phyloP scores from a whole-genome alignment of 2,329 filamentous ascomycete genomes.

The Neopestalotiopsis sp. region DNA sequence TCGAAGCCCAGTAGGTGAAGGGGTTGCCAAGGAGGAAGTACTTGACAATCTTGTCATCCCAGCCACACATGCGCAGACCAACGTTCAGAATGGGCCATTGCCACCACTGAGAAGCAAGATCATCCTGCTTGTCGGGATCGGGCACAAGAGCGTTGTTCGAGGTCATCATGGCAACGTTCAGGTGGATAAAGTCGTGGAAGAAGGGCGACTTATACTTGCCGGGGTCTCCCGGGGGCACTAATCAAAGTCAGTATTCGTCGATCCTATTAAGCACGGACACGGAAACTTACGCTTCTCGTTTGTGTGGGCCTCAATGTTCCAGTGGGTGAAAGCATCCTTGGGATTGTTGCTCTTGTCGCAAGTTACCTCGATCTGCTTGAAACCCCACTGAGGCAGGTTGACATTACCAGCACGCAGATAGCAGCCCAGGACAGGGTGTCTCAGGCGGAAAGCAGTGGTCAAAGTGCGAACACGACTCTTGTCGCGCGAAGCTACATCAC shows the following conservation, averaged over 20 bases:
- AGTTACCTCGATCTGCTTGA: slow-evolving; percentile 98
- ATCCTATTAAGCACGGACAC: slow-evolving; percentile 9
- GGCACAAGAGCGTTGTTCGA: slow-evolving; percentile 98
- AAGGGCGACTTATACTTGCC: slow-evolving; percentile 96
- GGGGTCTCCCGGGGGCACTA: slow-evolving; percentile 87
- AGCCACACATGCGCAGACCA: slow-evolving; percentile 96
- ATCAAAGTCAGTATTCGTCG: slow-evolving; percentile 37
- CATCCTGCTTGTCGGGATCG: slow-evolving; percentile 98
- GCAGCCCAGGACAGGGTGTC: slow-evolving; percentile 81
- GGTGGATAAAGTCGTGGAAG: slow-evolving; percentile 94
- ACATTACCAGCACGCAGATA: slow-evolving; percentile 95
- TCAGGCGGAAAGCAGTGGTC: slow-evolving; percentile 90
- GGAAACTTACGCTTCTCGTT: slow-evolving; percentile 84
- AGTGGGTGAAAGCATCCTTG: slow-evolving; percentile 93
- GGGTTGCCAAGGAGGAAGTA: slow-evolving; percentile 99
- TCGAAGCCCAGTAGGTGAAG: slow-evolving; percentile 93
- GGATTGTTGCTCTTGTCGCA: slow-evolving; percentile 94
- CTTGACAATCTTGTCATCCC: slow-evolving; percentile 94
- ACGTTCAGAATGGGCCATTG: slow-evolving; percentile 97
- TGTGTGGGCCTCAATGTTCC: slow-evolving; percentile 95
- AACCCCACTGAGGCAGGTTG: slow-evolving; percentile 98
- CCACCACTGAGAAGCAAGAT: slow-evolving; percentile 96
- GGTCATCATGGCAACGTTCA: slow-evolving; percentile 99
- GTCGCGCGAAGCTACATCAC: slow-evolving; percentile 86
- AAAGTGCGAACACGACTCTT: slow-evolving; percentile 85